phyloP scores from a whole-genome alignment of 2,329 filamentous ascomycete genomes.

The Sclerotinia borealis region DNA sequence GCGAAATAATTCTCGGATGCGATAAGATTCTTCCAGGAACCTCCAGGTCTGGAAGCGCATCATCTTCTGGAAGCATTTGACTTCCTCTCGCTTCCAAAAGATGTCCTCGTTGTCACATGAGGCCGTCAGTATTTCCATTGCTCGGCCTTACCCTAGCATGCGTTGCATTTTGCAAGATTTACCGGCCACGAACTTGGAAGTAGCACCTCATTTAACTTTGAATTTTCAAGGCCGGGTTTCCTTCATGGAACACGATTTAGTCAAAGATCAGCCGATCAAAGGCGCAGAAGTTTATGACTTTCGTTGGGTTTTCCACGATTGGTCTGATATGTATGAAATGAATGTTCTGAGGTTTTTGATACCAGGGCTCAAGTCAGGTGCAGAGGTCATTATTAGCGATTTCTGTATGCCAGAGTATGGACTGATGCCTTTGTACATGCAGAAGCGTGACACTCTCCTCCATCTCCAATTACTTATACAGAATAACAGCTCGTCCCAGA shows the following conservation, averaged over 20 bases:
- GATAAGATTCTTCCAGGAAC: background rate
- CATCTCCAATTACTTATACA: background rate
- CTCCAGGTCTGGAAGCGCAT: background rate
- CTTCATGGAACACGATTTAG: background rate
- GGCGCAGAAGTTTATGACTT: conserved; percentile 32
- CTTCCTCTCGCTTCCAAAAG: background rate
- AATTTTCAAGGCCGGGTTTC: background rate
- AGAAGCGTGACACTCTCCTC: background rate
- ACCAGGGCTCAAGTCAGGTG: conserved; percentile 24
- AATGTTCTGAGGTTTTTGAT: conserved; percentile 30
- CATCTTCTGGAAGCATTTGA: background rate
- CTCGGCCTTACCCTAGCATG: background rate
- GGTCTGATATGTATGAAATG: conserved; percentile 29
- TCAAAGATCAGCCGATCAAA: conserved; percentile 28
- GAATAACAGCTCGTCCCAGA: background rate
- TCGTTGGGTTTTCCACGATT: conserved; percentile 33
- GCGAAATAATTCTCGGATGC: background rate
- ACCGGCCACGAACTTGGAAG: background rate
- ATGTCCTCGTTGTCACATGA: background rate
- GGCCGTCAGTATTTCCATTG: background rate
- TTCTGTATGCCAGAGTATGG: background rate
- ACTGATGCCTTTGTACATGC: background rate
- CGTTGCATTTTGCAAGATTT: background rate
- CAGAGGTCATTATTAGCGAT: background rate
- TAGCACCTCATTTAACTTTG: background rate